phyloP scores from a whole-genome alignment of 805 yeast species.

The Brettanomyces naardenensis region DNA sequence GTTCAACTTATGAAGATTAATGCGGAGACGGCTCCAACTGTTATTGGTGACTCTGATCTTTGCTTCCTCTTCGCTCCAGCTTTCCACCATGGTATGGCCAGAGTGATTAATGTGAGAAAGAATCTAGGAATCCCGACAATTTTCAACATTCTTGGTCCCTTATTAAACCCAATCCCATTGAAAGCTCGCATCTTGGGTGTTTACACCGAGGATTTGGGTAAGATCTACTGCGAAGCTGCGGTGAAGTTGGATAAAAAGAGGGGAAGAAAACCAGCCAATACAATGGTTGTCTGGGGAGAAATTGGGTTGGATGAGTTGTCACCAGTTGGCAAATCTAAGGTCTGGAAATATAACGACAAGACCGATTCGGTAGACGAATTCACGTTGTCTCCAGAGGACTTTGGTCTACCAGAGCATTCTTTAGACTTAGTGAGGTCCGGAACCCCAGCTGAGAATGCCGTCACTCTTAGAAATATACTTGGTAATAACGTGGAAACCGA shows the following conservation, averaged over 20 bases:
- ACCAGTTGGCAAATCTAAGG: slow-evolving; percentile 73
- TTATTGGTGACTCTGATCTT: slow-evolving; percentile 42
- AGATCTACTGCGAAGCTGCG: slow-evolving; percentile 77
- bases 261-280: slow-evolving; percentile 34
- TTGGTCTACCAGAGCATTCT: slow-evolving; percentile 70
- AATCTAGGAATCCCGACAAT: slow-evolving; percentile 85
- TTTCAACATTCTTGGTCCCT: slow-evolving; percentile 90
- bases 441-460: slow-evolving; percentile 82
- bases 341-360: slow-evolving; percentile 54
- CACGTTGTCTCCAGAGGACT: slow-evolving; percentile 59
- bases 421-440: slow-evolving; percentile 68
- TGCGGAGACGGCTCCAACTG: slow-evolving; percentile 48
- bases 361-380: slow-evolving; percentile 36
- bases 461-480: slow-evolving; percentile 36
- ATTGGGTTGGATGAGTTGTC: slow-evolving; percentile 91
- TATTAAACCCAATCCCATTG: slow-evolving; percentile 82
- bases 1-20: slow-evolving; percentile 71
- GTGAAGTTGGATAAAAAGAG: slow-evolving; percentile 46
- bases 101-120: slow-evolving; percentile 71
- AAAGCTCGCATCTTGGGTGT: slow-evolving; percentile 86
- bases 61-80: slow-evolving; percentile 87
- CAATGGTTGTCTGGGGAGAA: slow-evolving; percentile 90
- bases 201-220: slow-evolving; percentile 70
- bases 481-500: slow-evolving; percentile 33
- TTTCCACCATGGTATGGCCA: slow-evolving; percentile 87